These are phyloP conservation scores for Oryza meyeriana DNA, from an alignment of 176 grass and related monocot species.

Conservation along the genomic window DNA sequence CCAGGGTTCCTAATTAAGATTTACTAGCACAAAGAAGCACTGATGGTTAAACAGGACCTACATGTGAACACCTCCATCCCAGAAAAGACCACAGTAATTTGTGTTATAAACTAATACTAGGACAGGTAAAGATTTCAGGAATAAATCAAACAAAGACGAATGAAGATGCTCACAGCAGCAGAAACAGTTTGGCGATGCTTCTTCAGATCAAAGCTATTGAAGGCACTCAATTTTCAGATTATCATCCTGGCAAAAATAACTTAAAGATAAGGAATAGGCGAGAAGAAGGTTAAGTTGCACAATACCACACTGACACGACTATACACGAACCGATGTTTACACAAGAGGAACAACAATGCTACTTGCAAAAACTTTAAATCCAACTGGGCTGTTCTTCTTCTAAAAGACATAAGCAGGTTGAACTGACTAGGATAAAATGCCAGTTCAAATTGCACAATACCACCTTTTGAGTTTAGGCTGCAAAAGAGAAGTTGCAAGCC, in stretches of 20 bases:
- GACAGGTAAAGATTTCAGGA: background rate
- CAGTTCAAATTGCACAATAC: conserved; percentile 14
- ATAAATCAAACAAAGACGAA: background rate
- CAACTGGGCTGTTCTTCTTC: background rate
- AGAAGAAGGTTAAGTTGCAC: background rate
- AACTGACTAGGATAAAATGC: background rate
- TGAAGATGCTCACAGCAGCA: background rate
- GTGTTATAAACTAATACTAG: background rate
- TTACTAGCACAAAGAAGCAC: too few relatives aligned
- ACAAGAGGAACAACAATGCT: background rate
- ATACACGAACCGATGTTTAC: background rate
- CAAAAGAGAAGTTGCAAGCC: conserved; percentile 87
- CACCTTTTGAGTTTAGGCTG: conserved; percentile 54
- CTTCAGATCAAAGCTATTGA: background rate
- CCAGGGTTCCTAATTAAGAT: too few relatives aligned
- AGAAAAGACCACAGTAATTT: background rate
- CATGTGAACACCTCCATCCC: background rate
- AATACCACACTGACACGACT: background rate
- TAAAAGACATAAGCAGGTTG: conserved; percentile 3
- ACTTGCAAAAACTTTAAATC: background rate
- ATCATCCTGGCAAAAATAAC: background rate
- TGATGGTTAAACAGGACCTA: background rate
- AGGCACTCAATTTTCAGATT: background rate
- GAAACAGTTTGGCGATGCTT: conserved; percentile 18
- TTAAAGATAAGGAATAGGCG: background rate